A percentile compares a stretch with the other conserved stretches of the same genome.
These are phyloP conservation scores for Tausonia pullulans DNA, from an alignment of 1,284 basidiomycete genomes.

Conservation along the genomic window DNA sequence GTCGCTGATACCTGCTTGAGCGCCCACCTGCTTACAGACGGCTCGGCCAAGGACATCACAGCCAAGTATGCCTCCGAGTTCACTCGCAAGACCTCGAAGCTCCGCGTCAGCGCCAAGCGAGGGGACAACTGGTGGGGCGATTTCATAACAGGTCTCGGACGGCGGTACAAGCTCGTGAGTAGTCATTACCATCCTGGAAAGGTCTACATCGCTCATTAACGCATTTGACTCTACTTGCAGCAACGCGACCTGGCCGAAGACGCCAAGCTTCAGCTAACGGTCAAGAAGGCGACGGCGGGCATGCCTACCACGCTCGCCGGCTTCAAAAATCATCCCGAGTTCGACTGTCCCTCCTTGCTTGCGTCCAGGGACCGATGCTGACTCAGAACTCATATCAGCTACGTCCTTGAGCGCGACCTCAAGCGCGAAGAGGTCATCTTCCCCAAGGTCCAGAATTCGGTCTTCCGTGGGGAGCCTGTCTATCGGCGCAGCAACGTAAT, in stretches of 20 bases:
- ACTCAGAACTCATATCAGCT: slow-evolving; percentile 42
- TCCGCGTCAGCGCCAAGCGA: slow-evolving; percentile 52
- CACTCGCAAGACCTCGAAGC: slow-evolving; percentile 67
- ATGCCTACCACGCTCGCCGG: slow-evolving; percentile 85
- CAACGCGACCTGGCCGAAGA: slow-evolving; percentile 89
- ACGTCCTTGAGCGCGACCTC: slow-evolving; percentile 78
- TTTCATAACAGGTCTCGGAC: slow-evolving; percentile 49
- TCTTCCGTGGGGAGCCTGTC: slow-evolving; percentile 88
- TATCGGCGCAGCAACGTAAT: slow-evolving; percentile 76
- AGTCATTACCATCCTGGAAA: background rate
- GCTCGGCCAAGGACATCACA: slow-evolving; percentile 44
- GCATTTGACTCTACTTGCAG: slow-evolving; percentile 34
- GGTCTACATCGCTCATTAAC: no score
- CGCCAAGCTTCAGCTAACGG: slow-evolving; percentile 69
- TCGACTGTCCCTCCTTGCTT: slow-evolving; percentile 23
- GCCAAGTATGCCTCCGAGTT: slow-evolving; percentile 60
- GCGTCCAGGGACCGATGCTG: background rate
- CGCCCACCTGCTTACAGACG: slow-evolving; percentile 30
- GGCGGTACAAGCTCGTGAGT: slow-evolving; percentile 69
- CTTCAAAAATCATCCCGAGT: slow-evolving; percentile 95
- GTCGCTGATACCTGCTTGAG: no score
- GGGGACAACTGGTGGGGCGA: slow-evolving; percentile 76
- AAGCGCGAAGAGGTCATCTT: slow-evolving; percentile 78
- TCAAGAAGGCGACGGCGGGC: slow-evolving; percentile 53
- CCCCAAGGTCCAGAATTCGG: slow-evolving; percentile 74